Conservation (phyloP, 202 grass and related monocot genomes). For the Panicum virgatum region DNA sequence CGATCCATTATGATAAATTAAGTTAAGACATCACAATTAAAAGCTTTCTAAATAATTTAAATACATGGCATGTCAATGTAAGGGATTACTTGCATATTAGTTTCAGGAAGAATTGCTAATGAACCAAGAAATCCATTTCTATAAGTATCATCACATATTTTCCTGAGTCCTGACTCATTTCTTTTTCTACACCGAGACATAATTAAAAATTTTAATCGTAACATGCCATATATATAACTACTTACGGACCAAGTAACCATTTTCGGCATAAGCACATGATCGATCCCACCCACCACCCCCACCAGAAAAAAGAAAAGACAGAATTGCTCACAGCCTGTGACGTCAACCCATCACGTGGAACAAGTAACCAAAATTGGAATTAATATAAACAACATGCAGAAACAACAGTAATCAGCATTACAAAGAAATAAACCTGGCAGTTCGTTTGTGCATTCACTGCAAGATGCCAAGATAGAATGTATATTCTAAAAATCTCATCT, state of each 20-base stretch:
- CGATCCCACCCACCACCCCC: not conserved
- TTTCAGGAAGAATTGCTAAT: not conserved
- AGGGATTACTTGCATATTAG: not conserved
- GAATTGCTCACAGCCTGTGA: not conserved
- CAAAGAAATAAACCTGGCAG: slow-evolving; percentile 3
- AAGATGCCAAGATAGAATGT: not conserved
- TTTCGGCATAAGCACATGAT: not conserved
- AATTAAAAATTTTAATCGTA: not conserved
- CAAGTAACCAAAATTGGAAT: not conserved
- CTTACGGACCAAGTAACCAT: not conserved
- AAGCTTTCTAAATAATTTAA: slow-evolving; percentile 18
- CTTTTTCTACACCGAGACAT: not conserved
- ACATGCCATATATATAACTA: not conserved
- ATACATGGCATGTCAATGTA: not conserved
- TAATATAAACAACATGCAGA: slow-evolving; percentile 2
- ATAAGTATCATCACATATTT: not conserved
- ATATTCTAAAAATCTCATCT: not conserved
- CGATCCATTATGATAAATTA: not conserved
- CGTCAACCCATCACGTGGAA: not conserved
- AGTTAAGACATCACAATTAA: not conserved
- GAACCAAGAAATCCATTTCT: not conserved
- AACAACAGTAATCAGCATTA: not conserved
- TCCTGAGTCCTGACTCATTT: not conserved
- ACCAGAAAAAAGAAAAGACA: not conserved
- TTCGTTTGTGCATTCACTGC: not conserved